phyloP scores from a whole-genome alignment of 176 grass and related monocot species.

The Oryza glumipatula region DNA sequence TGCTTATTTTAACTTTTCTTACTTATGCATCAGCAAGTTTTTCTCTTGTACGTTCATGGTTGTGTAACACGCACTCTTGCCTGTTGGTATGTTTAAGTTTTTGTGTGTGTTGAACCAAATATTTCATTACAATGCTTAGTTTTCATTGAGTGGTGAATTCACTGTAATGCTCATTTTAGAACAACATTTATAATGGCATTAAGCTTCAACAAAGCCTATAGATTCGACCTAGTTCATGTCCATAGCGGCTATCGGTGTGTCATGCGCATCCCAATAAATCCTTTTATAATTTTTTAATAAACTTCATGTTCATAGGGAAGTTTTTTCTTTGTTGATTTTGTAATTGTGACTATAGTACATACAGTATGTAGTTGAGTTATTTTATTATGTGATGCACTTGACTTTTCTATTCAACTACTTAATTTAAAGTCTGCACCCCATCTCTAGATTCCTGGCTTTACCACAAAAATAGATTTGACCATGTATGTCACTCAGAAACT shows the following conservation, averaged over 20 bases:
- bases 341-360: neutral
- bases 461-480: neutral
- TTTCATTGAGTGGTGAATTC: neutral
- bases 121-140: neutral
- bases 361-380: neutral
- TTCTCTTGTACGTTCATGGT: neutral
- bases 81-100: neutral
- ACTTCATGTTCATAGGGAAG: neutral
- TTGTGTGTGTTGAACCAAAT: neutral
- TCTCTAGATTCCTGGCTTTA: neutral
- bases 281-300: neutral
- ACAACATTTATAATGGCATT: neutral
- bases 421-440: neutral
- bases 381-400: neutral
- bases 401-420: neutral
- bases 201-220: neutral
- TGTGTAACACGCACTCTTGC: neutral
- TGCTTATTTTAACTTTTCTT: slow-evolving; percentile 18
- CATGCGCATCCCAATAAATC: neutral
- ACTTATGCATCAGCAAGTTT: neutral
- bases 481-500: too few relatives aligned
- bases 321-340: neutral
- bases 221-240: neutral
- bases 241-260: neutral
- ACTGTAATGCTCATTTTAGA: neutral